Evolutionary conservation across 2,329 filamentous ascomycete species (phyloP), one percentile per base, ranked within the genome.

Genomic region (Alternaria ventricosa): DNA sequence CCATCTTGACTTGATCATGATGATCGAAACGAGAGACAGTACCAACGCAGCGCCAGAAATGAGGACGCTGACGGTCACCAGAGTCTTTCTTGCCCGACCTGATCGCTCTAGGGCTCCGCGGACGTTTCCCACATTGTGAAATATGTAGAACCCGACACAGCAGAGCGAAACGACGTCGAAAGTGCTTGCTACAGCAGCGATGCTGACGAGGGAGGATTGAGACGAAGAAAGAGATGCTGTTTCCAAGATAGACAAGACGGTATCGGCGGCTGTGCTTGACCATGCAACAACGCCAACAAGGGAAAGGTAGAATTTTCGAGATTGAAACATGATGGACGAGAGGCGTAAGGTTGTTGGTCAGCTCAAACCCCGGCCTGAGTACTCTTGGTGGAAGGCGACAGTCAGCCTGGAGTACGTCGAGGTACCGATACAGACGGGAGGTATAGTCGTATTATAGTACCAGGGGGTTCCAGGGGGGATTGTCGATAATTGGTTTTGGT

Each of bases 211-310:
- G 15, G 73, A 71, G 25, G 66, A 57, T 7, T 72, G 60, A 33
- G 73, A 63, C 28, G 57, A 57, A 20, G 72, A 75, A 45, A 80
- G 64, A n/a, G 78, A 75, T 9, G 70, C 66, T 4, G 79, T 73
- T 46, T 81, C 75, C 20, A 82, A 63, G n/a, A 81, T 73, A 12
- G 76, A 70, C 43, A 81, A 66, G 28, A 78, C 67, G n/a, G 78
- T 68, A 36, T 78, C 72, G n/a, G 73, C 73, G 54, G 77, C 70
- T 49, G 76, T 81, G 61, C 76, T 71, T 44, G 77, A 74, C 64
- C 75, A 75, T 28, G 79, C 74, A 23, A 77, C 60, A 43, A 72
- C 69, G 18, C 79, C 75, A 8, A 81, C 60, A 51, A 78, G 66
- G 45, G 74, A 78, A 57, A 77, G 65, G 60, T 71, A 78, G 49